Evolutionary conservation across 352 stramenopile species (phyloP), one percentile per base, ranked within the genome.

Genomic region (Phytophthora rubi): DNA sequence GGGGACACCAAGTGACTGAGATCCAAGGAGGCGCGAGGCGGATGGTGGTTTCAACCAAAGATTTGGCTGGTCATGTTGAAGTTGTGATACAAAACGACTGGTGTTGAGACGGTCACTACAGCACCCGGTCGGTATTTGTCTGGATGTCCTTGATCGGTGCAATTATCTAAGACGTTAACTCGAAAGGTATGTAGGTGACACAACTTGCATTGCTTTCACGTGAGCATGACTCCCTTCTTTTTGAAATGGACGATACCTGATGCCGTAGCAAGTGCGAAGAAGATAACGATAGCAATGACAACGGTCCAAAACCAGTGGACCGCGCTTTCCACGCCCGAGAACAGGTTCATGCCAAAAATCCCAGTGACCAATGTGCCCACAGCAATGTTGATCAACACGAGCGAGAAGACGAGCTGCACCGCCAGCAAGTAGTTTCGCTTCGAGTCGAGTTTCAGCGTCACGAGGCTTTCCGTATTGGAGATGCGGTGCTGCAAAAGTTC

Each of bases 391-490:
- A 72, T 58, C 15, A 59, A 47, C 37, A 72, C 59, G 49, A 72
- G 51, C 26, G 49, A 60, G 42, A 72, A 68, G 39, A 72, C 56
- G 6, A 72, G 53, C 28, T 72, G 47, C 21, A 68, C 35, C 13
- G 23, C 30, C n/a, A 72, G 59, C 30, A 88, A 61, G 37, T 85
- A 85, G 72, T 88, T 88, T 73, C 81, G 78, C 59, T 77, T 81
- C 48, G 76, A 82, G 53, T 88, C 81, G 47, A 88, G 60, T 66
- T 86, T 86, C 28, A 88, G 65, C 73, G 81, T 87, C 32, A 89
- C 71, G 9, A 89, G 65, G 28, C 68, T 83, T 59, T 89, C 79
- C 9, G 81, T 87, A 61, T 84, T 87, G 30, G 77, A 58, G 58
- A 90, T 88, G 12, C 82, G 82, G 23, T 80, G 71, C 62, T 88